These are phyloP conservation scores for Cladorrhinum samala DNA, from an alignment of 495 filamentous ascomycete genomes.

Conservation along the genomic window DNA sequence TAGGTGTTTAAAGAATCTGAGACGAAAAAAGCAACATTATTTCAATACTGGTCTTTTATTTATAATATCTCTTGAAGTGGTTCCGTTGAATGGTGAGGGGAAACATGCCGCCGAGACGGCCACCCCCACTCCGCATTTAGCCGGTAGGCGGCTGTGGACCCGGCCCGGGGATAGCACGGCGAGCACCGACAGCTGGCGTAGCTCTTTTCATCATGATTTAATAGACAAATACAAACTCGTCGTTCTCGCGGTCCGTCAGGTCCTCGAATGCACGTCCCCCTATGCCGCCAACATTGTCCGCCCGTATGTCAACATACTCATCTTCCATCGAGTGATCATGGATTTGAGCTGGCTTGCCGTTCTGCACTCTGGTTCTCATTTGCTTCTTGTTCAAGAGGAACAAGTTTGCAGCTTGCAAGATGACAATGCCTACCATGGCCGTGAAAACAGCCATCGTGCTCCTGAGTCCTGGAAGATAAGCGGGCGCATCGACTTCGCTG, in stretches of 20 bases:
- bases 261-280: conserved; percentile 45
- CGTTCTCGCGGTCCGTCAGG: conserved; percentile 57
- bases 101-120: neutral
- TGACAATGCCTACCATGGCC: conserved; percentile 41
- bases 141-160: conserved; percentile 5
- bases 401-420: conserved; percentile 48
- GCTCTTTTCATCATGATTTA: conserved; percentile 27
- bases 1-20: neutral
- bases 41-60: too few relatives aligned
- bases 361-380: conserved; percentile 43
- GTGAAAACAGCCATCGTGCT: conserved; percentile 53
- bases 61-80: too few relatives aligned
- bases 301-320: conserved; percentile 20
- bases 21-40: neutral
- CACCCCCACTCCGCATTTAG: conserved; percentile 26
- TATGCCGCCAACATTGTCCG: conserved; percentile 9
- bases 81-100: neutral
- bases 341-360: conserved; percentile 52
- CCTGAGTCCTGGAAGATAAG: conserved; percentile 51
- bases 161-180: neutral
- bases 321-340: conserved; percentile 52
- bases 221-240: conserved; percentile 64
- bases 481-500: conserved; percentile 51
- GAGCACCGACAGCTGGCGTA: too few relatives aligned
- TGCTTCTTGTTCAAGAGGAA: conserved; percentile 50